Evolutionary conservation across 1,284 basidiomycete species (phyloP).

Genomic region (Ganoderma sinense): DNA sequence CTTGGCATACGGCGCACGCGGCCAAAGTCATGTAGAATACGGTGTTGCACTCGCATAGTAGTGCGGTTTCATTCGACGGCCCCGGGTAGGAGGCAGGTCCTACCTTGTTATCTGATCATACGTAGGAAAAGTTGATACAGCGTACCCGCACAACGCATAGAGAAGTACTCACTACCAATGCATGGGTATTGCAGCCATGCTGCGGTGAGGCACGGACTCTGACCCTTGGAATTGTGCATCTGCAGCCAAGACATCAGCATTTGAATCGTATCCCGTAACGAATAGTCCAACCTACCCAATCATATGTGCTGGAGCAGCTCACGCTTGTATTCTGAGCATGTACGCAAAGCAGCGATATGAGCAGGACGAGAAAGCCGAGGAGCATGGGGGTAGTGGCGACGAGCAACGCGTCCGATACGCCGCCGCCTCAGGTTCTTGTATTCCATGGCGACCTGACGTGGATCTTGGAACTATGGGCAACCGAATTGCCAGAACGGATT

Average conservation of each 20-base stretch:
- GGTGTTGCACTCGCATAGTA: not conserved
- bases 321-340: not conserved
- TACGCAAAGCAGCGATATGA: not conserved
- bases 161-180: not conserved
- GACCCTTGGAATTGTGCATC: constrained; percentile 2
- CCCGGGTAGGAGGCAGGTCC: not conserved
- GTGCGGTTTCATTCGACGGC: not conserved
- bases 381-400: not conserved
- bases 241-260: not conserved
- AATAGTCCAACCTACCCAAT: not conserved
- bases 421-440: not conserved
- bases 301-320: not conserved
- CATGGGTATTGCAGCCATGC: constrained; percentile 4
- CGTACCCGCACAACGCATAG: not conserved
- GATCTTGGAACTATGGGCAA: not conserved
- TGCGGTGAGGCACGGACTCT: constrained; percentile 1
- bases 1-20: constrained; percentile 3
- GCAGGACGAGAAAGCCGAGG: not conserved
- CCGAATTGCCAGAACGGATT: not conserved
- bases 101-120: not conserved
- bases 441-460: not conserved
- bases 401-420: not conserved
- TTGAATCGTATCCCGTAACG: not conserved
- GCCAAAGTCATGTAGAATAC: not conserved
- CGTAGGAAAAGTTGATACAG: not conserved